phyloP scores from a whole-genome alignment of 2,329 filamentous ascomycete species.

The Verticillium nonalfalfae region DNA sequence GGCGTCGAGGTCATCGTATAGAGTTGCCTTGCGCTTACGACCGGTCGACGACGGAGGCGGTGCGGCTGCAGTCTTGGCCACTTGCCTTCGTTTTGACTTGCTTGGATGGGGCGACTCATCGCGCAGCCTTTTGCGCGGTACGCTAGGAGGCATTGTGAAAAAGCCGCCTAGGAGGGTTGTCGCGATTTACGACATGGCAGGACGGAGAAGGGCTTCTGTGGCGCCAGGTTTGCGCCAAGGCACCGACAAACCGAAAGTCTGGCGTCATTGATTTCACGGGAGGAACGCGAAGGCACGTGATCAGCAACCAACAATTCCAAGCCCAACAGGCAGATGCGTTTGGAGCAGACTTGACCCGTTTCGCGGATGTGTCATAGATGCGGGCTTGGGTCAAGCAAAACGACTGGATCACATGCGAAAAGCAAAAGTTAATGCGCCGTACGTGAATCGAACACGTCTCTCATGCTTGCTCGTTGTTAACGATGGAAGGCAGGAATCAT shows the following conservation, averaged over 20 bases:
- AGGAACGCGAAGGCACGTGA: conserved; percentile 22
- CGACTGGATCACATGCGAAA: background rate
- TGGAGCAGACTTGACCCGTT: background rate
- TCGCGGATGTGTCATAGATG: background rate
- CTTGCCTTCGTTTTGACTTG: conserved; percentile 12
- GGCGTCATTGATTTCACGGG: conserved; percentile 20
- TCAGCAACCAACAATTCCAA: background rate
- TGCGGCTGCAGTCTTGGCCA: background rate
- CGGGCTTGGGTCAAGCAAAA: too few relatives aligned
- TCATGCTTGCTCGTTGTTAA: background rate
- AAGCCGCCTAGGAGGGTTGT: background rate
- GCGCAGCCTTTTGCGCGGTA: conserved; percentile 60
- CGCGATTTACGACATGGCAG: background rate
- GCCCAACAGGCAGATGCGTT: background rate
- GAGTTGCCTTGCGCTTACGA: conserved; percentile 43
- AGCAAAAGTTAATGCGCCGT: background rate
- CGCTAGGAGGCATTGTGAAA: conserved; percentile 56
- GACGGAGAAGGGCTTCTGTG: background rate
- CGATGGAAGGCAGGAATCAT: background rate
- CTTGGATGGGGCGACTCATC: conserved; percentile 19
- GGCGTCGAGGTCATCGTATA: conserved; percentile 57
- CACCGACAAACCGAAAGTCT: background rate
- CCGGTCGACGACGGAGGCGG: conserved; percentile 7
- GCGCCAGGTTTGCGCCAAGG: background rate
- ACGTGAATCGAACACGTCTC: background rate